A percentile compares a stretch with the other conserved stretches of the same genome.
Conservation (phyloP, 108 stramenopile species). For the Pelagomonas calceolata region DNA sequence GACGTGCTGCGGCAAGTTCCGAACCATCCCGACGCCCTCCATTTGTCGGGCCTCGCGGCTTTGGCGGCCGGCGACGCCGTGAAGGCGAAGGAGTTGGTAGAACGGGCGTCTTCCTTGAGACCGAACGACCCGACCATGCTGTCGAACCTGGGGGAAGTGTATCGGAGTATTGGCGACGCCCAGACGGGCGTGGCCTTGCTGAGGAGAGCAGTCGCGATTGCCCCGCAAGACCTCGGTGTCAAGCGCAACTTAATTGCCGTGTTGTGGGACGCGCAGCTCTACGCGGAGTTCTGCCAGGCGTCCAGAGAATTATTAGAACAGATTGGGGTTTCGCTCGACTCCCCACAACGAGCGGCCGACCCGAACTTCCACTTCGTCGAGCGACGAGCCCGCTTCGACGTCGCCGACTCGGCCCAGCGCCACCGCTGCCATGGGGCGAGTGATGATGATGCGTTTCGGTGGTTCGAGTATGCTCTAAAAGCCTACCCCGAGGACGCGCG, state of each 20-base stretch:
- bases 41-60: not conserved
- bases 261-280: not conserved
- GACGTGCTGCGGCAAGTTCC: not conserved
- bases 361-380: too few species aligned
- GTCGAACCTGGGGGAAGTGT: not conserved
- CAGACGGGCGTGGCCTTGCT: not conserved
- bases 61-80: not conserved
- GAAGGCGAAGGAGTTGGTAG: not conserved
- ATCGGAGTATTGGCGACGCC: not conserved
- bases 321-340: not conserved
- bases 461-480: not conserved
- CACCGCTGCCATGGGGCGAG: not conserved
- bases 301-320: not conserved
- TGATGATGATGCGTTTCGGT: not conserved
- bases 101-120: not conserved
- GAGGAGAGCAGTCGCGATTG: not conserved
- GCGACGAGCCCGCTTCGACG: not conserved
- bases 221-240: not conserved
- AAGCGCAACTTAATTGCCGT: not conserved
- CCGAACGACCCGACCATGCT: not conserved
- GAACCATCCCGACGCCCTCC: not conserved
- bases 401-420: too few species aligned
- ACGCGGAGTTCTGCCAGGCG: not conserved
- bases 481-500: not conserved
- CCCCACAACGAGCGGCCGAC: too few species aligned